These are phyloP conservation scores for Oehlia diaphana DNA, from an alignment of 192 early-diverging fungal species.

Conservation along the genomic window DNA sequence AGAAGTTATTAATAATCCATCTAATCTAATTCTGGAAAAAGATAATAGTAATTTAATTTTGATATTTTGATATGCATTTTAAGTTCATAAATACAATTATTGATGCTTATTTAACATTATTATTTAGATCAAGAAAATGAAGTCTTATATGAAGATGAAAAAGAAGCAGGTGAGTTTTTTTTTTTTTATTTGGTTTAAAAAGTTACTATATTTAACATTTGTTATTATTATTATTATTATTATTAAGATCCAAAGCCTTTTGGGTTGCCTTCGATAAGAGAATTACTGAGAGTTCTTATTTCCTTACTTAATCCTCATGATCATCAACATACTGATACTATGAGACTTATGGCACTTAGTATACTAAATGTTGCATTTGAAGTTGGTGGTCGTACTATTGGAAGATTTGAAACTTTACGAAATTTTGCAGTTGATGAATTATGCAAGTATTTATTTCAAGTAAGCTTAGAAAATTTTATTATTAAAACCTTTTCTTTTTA, in stretches of 20 bases:
- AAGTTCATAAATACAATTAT: neutral
- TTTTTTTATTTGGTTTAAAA: neutral
- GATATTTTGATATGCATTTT: neutral
- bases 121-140: neutral
- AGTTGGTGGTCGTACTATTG: slow-evolving; percentile 77
- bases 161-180: slow-evolving; percentile 21
- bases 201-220: too few species aligned
- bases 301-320: slow-evolving; percentile 89
- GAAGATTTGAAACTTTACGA: slow-evolving; percentile 57
- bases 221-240: too few species aligned
- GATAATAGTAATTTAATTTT: neutral
- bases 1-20: neutral
- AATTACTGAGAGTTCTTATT: slow-evolving; percentile 88
- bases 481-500: neutral
- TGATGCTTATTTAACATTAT: neutral
- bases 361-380: slow-evolving; percentile 87
- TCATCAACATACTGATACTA: slow-evolving; percentile 89
- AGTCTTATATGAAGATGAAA: neutral
- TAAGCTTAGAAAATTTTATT: slow-evolving; percentile 44
- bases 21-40: neutral
- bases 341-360: slow-evolving; percentile 88
- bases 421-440: slow-evolving; percentile 80
- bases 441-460: slow-evolving; percentile 83
- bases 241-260: slow-evolving; percentile 54
- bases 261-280: slow-evolving; percentile 85